Evolutionary conservation across 352 stramenopile species (phyloP).

Genomic region (Phytophthora palmivora): DNA sequence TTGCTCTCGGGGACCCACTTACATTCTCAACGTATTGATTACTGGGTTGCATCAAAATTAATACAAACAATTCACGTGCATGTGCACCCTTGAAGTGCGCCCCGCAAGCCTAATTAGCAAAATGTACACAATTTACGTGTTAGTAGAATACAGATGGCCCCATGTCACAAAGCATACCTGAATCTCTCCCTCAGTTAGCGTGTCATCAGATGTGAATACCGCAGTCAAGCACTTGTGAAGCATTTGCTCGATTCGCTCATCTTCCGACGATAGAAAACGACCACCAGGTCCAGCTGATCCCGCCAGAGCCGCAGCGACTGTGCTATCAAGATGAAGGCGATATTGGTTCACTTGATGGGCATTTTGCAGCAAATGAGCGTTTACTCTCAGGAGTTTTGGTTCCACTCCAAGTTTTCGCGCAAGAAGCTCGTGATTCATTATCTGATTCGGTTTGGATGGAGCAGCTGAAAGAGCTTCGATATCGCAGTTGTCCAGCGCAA

Average conservation of each 20-base stretch:
- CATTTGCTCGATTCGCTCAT: slow-evolving; percentile 81
- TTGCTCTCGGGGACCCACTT: slow-evolving; percentile 29
- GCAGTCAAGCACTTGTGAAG: slow-evolving; percentile 85
- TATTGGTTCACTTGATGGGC: slow-evolving; percentile 57
- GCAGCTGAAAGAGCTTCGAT: slow-evolving; percentile 25
- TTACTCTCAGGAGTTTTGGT: slow-evolving; percentile 39
- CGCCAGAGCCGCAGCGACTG: slow-evolving; percentile 18
- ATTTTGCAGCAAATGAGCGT: slow-evolving; percentile 47
- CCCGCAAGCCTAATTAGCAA: slow-evolving; percentile 59
- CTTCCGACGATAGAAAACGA: slow-evolving; percentile 67
- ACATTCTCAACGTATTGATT: slow-evolving; percentile 74
- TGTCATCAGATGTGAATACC: slow-evolving; percentile 84
- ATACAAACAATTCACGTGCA: slow-evolving; percentile 79
- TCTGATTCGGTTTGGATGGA: neutral
- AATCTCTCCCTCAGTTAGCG: slow-evolving; percentile 57
- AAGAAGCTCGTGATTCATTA: slow-evolving; percentile 32
- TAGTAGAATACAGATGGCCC: slow-evolving; percentile 1
- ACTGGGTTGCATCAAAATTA: slow-evolving; percentile 88
- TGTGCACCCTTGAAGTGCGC: slow-evolving; percentile 71
- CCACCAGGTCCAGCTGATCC: slow-evolving; percentile 25
- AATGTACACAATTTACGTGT: neutral
- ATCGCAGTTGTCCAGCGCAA: slow-evolving; percentile 29
- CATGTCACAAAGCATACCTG: slow-evolving; percentile 41
- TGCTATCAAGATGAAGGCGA: slow-evolving; percentile 37
- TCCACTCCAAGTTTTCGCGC: slow-evolving; percentile 48